These are phyloP conservation scores for Volvox africanus DNA, from an alignment of 139 green algal species.

Conservation along the genomic window DNA sequence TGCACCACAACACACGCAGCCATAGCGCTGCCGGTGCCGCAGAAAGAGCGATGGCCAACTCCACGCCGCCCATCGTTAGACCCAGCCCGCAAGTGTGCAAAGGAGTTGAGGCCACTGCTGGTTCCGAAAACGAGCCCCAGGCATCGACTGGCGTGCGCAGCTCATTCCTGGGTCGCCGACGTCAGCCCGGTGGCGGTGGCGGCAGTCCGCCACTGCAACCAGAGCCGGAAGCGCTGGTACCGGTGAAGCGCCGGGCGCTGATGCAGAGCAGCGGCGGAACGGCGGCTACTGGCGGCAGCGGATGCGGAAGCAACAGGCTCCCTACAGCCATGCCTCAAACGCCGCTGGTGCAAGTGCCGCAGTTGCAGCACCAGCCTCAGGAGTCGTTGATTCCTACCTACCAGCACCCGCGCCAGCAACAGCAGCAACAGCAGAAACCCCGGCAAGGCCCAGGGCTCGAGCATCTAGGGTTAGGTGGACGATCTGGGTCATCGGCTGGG, in stretches of 20 bases:
- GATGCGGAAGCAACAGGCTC: background rate
- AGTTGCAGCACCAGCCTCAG: background rate
- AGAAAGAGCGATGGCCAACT: background rate
- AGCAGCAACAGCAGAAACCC: background rate
- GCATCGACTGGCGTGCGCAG: background rate
- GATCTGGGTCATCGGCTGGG: background rate
- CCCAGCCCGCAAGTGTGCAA: background rate
- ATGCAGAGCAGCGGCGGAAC: background rate
- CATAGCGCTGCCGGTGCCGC: background rate
- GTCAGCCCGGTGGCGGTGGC: background rate
- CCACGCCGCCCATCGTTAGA: background rate
- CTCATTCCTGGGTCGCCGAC: constrained; percentile 2
- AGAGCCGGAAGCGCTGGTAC: background rate
- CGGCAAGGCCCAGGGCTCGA: background rate
- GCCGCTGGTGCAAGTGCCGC: background rate
- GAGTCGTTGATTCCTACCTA: no score
- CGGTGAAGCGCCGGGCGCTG: constrained; percentile 22
- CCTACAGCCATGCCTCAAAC: background rate
- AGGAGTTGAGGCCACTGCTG: background rate
- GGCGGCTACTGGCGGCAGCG: background rate
- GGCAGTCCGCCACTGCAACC: constrained; percentile 12
- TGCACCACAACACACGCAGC: background rate
- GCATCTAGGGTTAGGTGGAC: background rate
- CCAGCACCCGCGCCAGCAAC: background rate
- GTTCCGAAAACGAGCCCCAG: background rate